Evolutionary conservation across 1,284 basidiomycete genomes (phyloP), one percentile per base, ranked within the genome.

Genomic region (Leccinum fallax): DNA sequence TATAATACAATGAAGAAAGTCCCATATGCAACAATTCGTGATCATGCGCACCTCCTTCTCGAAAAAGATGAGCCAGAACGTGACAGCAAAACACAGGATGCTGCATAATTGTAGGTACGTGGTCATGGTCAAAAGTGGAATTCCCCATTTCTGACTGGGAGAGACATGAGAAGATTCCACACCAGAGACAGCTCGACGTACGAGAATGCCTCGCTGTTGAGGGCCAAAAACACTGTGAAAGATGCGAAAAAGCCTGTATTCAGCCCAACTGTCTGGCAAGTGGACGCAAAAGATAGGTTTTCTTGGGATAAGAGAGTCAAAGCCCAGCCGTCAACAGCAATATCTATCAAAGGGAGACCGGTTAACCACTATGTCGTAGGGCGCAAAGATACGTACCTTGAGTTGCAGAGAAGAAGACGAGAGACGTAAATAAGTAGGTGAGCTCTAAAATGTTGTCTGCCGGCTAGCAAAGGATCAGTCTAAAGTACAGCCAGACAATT

Each of bases 281-380:
- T 99, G 28, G 94, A 97, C 6, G 97, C 97, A 72, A 97, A 99
- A 21, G 95, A 94, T 48, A 99, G 80, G 73, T 96, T 97, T 66
- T 97, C 95, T 65, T 95, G 89, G 2, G 97, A 98, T 59, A 99
- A 87, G 52, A 99, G 86, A 2, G 95, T 98, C 59, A 99, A 84
- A 8, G 97, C 97, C 97, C 97, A 99, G 48, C 93, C 97, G 72
- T 99, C 97, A 19, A 99, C 97, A 54, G 97, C 97, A 65, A 98
- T 98, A 76, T 99, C 97, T 93, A 65, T 32, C 59, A 53, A 48
- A 59, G 8, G 52, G 11, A 5, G 24, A 36, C 21, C 5, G 21
- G 28, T 66, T 11, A 69, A 63, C 32, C 51, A 57, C 49, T 24
- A 53, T 10, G 59, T 55, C 26, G 30, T 36, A 30, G 34, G 9